These are phyloP conservation scores for Vanrija sp. DNA, from an alignment of 1,284 basidiomycete genomes.

Conservation along the genomic window DNA sequence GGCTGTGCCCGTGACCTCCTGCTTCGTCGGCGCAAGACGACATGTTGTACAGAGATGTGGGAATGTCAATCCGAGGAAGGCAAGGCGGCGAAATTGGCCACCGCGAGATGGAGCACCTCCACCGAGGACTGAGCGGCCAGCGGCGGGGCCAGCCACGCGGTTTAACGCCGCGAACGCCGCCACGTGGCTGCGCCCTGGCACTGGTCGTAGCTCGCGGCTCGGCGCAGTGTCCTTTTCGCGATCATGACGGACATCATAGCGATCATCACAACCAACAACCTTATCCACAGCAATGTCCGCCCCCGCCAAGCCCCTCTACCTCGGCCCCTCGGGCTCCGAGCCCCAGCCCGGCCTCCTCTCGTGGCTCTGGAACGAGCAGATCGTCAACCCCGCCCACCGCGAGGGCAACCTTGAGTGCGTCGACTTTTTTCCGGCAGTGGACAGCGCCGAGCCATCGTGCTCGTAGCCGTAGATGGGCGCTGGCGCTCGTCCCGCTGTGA, in stretches of 20 bases:
- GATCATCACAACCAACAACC: not conserved
- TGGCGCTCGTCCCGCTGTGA: too few relatives aligned
- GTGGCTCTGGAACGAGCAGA: constrained; percentile 21
- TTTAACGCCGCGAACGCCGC: not conserved
- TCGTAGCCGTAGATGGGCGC: too few relatives aligned
- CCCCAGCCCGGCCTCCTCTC: constrained; percentile 8
- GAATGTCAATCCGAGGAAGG: constrained; percentile 1
- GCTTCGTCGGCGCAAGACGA: constrained; percentile 34
- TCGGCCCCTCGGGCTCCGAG: constrained; percentile 22
- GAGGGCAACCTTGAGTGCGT: constrained; percentile 22
- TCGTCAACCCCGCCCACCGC: constrained; percentile 19
- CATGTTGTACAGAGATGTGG: constrained; percentile 16
- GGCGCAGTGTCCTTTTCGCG: not conserved
- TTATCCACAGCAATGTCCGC: constrained; percentile 21
- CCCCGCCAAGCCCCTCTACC: constrained; percentile 28
- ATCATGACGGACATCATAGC: not conserved
- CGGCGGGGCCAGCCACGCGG: not conserved
- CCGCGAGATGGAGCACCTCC: constrained; percentile 1
- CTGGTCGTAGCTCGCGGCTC: not conserved
- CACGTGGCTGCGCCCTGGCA: not conserved
- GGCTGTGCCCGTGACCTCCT: constrained; percentile 25
- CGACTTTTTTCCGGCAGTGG: not conserved
- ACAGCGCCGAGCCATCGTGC: too few relatives aligned
- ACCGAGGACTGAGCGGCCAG: not conserved
- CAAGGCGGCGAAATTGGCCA: too few relatives aligned